phyloP scores from a whole-genome alignment of 2,329 filamentous ascomycete species.

The Fusarium anguioides region DNA sequence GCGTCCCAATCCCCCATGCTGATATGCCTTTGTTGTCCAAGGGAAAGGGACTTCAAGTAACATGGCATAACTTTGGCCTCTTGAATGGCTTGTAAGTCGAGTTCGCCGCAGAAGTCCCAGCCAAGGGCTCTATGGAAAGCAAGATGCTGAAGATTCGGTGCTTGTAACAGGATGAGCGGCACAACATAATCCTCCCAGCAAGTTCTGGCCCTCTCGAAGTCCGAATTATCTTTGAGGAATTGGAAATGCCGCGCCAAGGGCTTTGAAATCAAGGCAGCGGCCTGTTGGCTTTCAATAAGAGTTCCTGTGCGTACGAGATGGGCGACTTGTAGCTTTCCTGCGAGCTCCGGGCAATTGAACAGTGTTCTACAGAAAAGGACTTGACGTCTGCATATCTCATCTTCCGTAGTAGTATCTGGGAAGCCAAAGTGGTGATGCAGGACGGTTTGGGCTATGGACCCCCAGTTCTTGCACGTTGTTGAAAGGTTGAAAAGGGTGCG shows the following conservation, averaged over 20 bases:
- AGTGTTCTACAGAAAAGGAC: slow-evolving; percentile 5
- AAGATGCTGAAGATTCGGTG: neutral
- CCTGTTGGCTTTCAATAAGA: too few species aligned
- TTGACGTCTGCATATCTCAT: neutral
- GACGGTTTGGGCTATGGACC: slow-evolving; percentile 4
- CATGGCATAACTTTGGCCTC: neutral
- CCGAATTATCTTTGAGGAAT: neutral
- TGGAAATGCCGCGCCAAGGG: neutral
- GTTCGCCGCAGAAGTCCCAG: neutral
- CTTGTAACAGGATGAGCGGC: neutral
- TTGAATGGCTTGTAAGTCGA: neutral
- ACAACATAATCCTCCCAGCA: neutral
- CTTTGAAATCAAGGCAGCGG: neutral
- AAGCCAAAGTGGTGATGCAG: slow-evolving; percentile 22
- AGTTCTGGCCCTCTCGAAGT: too few species aligned
- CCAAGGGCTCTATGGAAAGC: neutral
- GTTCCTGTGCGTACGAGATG: neutral
- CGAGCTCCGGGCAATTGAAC: neutral
- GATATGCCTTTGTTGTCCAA: neutral
- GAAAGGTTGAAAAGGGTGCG: neutral
- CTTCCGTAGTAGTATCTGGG: neutral
- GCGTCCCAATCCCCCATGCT: accelerated
- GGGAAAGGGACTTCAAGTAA: neutral
- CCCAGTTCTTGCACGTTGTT: neutral
- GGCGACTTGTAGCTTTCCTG: neutral